These are phyloP conservation scores for Suillus weaverae DNA, from an alignment of 768 basidiomycete species.

Conservation along the genomic window DNA sequence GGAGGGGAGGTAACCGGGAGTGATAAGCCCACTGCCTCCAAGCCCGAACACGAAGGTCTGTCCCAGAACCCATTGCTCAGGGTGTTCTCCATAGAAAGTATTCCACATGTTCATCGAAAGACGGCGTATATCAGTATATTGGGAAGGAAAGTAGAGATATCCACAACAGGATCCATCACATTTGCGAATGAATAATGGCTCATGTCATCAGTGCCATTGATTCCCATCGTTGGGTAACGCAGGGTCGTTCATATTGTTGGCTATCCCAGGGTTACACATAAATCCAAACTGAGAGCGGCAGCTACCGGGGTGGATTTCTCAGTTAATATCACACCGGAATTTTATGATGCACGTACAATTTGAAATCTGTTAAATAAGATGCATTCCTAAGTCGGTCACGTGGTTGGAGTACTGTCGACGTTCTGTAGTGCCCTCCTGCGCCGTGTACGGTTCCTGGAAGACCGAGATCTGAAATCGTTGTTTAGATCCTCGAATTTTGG, in stretches of 20 bases:
- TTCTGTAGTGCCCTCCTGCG: neutral
- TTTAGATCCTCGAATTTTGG: conserved; percentile 24
- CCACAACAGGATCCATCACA: conserved; percentile 82
- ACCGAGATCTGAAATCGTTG: conserved; percentile 23
- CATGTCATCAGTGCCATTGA: conserved; percentile 26
- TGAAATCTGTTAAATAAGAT: neutral
- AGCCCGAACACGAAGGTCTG: conserved; percentile 79
- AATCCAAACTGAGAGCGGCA: neutral
- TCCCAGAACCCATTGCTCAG: conserved; percentile 84
- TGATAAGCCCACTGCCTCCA: conserved; percentile 81
- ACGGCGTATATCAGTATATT: conserved; percentile 60
- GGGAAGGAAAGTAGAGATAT: conserved; percentile 83
- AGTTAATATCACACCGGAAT: neutral
- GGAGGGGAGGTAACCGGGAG: conserved; percentile 63
- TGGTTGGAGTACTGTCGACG: neutral
- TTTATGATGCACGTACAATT: neutral
- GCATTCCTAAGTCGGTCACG: neutral
- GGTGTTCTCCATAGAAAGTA: conserved; percentile 81
- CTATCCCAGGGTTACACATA: conserved; percentile 21
- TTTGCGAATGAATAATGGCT: conserved; percentile 70
- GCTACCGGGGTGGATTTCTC: neutral
- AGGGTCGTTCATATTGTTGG: conserved; percentile 18
- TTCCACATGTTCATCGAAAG: conserved; percentile 38
- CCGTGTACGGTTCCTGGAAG: neutral
- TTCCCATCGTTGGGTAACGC: conserved; percentile 14